A percentile compares a stretch with the other conserved stretches of the same genome.
Conservation (phyloP, 2,329 filamentous ascomycete genomes). For the Purpureocillium lavendulum region DNA sequence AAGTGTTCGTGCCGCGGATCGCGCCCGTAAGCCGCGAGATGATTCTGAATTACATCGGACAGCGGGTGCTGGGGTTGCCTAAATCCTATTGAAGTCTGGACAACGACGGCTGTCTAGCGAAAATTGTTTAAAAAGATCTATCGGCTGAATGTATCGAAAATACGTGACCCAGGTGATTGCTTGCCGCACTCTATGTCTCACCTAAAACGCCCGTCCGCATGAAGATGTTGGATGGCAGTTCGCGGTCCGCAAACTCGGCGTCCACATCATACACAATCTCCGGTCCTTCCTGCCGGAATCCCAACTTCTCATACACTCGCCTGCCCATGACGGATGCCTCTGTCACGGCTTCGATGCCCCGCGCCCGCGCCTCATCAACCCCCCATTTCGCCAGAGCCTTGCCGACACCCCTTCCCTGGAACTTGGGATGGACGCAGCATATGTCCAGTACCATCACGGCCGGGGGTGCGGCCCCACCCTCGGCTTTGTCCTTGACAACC, state of each 20-base stretch:
- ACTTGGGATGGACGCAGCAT: conserved; percentile 43
- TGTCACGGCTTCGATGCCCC: conserved; percentile 32
- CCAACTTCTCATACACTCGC: conserved; percentile 34
- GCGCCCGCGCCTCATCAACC: conserved; percentile 28
- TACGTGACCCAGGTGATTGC: no score
- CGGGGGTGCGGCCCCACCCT: conserved; percentile 21
- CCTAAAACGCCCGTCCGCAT: conserved; percentile 26
- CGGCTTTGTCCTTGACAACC: conserved; percentile 29
- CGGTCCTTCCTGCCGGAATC: conserved; percentile 29
- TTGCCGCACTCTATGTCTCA: no score
- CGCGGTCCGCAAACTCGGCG: conserved; percentile 27
- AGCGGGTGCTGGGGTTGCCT: conserved; percentile 57
- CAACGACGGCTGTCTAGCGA: no score
- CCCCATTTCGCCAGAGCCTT: conserved; percentile 38
- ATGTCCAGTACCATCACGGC: conserved; percentile 41
- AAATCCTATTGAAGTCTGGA: conserved; percentile 2
- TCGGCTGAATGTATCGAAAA: no score
- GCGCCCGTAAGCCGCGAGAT: conserved; percentile 62
- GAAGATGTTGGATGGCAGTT: conserved; percentile 35
- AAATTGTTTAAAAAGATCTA: no score
- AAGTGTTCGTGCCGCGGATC: conserved; percentile 55
- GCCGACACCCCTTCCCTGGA: conserved; percentile 42
- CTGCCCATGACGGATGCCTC: conserved; percentile 43
- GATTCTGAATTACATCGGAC: conserved; percentile 66
- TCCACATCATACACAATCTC: conserved; percentile 37